Evolutionary conservation across 2,329 filamentous ascomycete species (phyloP).

Genomic region (Cryphonectria nitschkei): DNA sequence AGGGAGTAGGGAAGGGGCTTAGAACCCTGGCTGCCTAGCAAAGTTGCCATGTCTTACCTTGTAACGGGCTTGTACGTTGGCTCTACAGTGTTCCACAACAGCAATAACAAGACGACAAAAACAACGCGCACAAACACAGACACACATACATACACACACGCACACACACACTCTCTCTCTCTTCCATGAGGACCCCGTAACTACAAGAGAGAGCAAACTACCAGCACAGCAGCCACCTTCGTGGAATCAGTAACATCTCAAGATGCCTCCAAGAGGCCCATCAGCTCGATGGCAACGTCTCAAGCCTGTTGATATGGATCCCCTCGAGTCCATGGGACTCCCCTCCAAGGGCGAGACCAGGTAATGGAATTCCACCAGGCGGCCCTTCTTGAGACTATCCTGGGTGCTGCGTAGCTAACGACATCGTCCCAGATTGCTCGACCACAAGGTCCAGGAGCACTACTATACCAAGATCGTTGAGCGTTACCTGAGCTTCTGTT

Average conservation of each 20-base stretch:
- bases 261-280: conserved; percentile 37
- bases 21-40: neutral
- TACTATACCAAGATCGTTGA: conserved; percentile 89
- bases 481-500: conserved; percentile 88
- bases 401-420: conserved; percentile 6
- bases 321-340: conserved; percentile 79
- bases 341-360: conserved; percentile 90
- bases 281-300: conserved; percentile 68
- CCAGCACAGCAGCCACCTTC: neutral
- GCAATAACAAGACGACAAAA: neutral
- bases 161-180: neutral
- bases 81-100: neutral
- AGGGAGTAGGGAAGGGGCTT: neutral
- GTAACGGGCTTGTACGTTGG: neutral
- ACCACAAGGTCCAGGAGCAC: conserved; percentile 76
- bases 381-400: conserved; percentile 17
- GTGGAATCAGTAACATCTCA: neutral
- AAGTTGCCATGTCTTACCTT: neutral
- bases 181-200: neutral
- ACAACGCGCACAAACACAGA: neutral
- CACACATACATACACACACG: neutral
- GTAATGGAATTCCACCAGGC: conserved; percentile 48
- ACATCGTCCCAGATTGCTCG: conserved; percentile 60
- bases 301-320: conserved; percentile 74
- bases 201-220: neutral